Percentiles rank a stretch among this genome's conserved stretches.
Evolutionary conservation across 2,329 filamentous ascomycete genomes (phyloP).

Genomic region (Clonostachys rosea): DNA sequence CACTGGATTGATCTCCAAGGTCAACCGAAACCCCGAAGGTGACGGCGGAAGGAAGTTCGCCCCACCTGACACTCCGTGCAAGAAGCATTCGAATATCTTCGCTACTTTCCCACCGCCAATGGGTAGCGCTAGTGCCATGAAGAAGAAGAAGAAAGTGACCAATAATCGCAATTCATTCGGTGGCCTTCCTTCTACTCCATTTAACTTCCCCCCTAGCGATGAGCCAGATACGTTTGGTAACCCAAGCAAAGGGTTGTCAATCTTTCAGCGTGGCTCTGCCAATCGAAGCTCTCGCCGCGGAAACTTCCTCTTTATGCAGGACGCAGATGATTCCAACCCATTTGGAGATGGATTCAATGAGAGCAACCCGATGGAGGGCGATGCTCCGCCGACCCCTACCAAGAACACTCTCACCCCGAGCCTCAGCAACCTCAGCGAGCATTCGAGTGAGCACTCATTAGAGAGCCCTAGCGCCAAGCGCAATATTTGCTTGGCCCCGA

Average conservation of each 20-base stretch:
- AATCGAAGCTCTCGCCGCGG: constrained; percentile 43
- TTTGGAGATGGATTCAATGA: constrained; percentile 10
- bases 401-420: constrained; percentile 56
- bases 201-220: constrained; percentile 53
- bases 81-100: constrained; percentile 67
- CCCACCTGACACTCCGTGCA: constrained; percentile 95
- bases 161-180: constrained; percentile 66
- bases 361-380: constrained; percentile 32
- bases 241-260: constrained; percentile 57
- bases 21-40: constrained; percentile 78
- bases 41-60: constrained; percentile 52
- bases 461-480: constrained; percentile 45
- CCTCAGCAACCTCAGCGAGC: constrained; percentile 16
- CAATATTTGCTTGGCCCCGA: constrained; percentile 27
- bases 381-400: constrained; percentile 90
- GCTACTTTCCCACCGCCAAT: constrained; percentile 58
- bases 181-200: constrained; percentile 69
- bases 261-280: constrained; percentile 56
- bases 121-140: constrained; percentile 37
- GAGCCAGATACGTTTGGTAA: constrained; percentile 44
- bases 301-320: constrained; percentile 79
- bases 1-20: constrained; percentile 91
- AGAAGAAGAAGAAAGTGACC: constrained; percentile 53
- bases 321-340: constrained; percentile 55
- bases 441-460: constrained; percentile 28